These are phyloP conservation scores for Botryosphaeria dothidea DNA, from an alignment of 2,329 filamentous ascomycete genomes.

Conservation along the genomic window DNA sequence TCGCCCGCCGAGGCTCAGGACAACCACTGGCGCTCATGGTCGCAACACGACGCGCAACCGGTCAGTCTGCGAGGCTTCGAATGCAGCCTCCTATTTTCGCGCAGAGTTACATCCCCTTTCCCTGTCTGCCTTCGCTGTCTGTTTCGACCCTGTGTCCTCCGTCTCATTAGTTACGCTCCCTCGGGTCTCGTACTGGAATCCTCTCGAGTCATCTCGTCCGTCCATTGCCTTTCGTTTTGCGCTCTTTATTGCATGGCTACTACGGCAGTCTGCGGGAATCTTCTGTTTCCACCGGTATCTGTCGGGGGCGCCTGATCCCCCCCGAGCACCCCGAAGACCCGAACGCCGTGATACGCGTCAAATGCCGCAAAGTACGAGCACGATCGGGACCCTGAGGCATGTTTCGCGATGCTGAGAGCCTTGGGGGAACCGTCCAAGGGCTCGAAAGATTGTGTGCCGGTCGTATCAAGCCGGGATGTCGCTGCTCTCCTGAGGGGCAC, in stretches of 20 bases:
- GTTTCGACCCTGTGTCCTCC: not conserved
- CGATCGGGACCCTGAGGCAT: not conserved
- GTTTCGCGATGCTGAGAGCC: not conserved
- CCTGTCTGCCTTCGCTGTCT: not conserved
- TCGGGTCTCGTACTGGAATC: not conserved
- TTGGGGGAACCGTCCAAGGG: not conserved
- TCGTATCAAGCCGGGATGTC: not conserved
- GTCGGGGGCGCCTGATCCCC: not conserved
- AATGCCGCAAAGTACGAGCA: not conserved
- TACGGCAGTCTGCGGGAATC: not conserved
- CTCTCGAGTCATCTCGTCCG: not conserved
- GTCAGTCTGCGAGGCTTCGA: not conserved
- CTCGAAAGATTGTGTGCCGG: not conserved
- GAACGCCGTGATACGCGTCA: not conserved
- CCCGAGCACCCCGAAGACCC: not conserved
- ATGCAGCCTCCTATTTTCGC: not conserved
- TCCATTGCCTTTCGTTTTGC: not conserved
- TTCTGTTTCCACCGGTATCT: not conserved
- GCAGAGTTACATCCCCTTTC: not conserved
- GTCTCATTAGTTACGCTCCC: not conserved
- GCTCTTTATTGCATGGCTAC: not conserved
- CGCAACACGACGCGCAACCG: not conserved
- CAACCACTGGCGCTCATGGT: not conserved
- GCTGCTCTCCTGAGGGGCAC: slow-evolving; percentile 12
- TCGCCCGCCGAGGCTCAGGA: not conserved